phyloP scores from a whole-genome alignment of 2,329 filamentous ascomycete genomes.

The Phialocephala subalpina region DNA sequence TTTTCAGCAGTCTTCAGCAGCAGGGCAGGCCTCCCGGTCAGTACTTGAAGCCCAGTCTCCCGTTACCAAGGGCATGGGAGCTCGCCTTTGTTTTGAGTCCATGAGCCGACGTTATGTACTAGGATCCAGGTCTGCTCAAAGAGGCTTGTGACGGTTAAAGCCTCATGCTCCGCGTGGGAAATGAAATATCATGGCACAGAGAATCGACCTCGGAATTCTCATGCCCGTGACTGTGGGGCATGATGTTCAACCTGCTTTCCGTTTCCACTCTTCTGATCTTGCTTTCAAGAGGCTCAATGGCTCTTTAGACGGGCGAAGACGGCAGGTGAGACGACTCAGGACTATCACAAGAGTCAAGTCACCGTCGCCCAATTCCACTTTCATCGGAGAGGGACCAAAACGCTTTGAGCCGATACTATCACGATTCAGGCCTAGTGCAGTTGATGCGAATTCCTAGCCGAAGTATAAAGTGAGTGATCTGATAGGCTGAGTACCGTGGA shows the following conservation, averaged over 20 bases:
- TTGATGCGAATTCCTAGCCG: neutral
- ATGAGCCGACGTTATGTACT: conserved; percentile 17
- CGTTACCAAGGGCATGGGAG: conserved; percentile 31
- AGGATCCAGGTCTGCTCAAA: conserved; percentile 11
- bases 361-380: neutral
- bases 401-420: neutral
- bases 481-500: neutral
- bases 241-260: neutral
- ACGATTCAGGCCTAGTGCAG: neutral
- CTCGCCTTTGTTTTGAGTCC: conserved; percentile 1
- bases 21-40: conserved; percentile 19
- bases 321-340: neutral
- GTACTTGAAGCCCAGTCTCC: conserved; percentile 10
- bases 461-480: neutral
- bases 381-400: neutral
- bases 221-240: neutral
- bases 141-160: conserved; percentile 19
- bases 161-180: conserved; percentile 16
- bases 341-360: neutral
- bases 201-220: neutral
- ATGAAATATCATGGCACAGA: conserved; percentile 16
- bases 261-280: neutral
- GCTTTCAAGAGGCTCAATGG: neutral
- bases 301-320: neutral
- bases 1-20: conserved; percentile 1